Base-by-base conservation (phyloP, 192 early-diverging fungal species). In the Entomortierella chlamydospora region DNA sequence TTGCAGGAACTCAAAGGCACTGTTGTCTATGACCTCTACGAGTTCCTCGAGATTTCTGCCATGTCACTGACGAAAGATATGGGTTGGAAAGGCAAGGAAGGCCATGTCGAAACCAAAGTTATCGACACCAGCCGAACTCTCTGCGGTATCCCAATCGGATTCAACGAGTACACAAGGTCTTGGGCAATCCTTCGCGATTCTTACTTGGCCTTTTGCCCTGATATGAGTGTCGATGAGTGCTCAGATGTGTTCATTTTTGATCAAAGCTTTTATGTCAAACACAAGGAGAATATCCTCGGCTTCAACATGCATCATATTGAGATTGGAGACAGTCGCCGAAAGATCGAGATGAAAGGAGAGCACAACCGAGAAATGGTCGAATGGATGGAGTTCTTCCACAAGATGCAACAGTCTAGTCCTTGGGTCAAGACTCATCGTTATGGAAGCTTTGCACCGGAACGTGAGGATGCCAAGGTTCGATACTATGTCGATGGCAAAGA, bases 81-180 rank as follows among this genome's bases (percentile, higher is more conserved):
- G 82, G 93, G 93, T 0, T 94, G 93, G 93, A 94, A 94, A 67
- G 93, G 93, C 47, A 94, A 94, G 58, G 93, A 94, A 66, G 91
- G 90, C 15, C 90, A 90, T 57, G 69, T 93, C 58, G 90, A 91
- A 50, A 87, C 88, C 26, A 89, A 88, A 29, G 82, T 89, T 28
- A 88, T 90, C 50, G 86, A 87, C 64, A 84, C 82, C 11, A 76
- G 62, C 6, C 84, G 81, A 9, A 70, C 82, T 28, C 84, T 86
- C 29, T 84, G 80, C 91, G 93, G 34, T 6, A 45, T 60, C 86
- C 39, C 83, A 90, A 67, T 91, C 50, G 72, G 79, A 10, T 57
- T 72, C 25, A 52, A 49, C 10, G 64, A 45, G 20, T n/a, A 63
- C 31, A 58, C 67, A 20, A 57, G 61, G 10, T 95, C 91, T 72